phyloP scores from a whole-genome alignment of 257 asterid genomes.

The Handroanthus guayacan region DNA sequence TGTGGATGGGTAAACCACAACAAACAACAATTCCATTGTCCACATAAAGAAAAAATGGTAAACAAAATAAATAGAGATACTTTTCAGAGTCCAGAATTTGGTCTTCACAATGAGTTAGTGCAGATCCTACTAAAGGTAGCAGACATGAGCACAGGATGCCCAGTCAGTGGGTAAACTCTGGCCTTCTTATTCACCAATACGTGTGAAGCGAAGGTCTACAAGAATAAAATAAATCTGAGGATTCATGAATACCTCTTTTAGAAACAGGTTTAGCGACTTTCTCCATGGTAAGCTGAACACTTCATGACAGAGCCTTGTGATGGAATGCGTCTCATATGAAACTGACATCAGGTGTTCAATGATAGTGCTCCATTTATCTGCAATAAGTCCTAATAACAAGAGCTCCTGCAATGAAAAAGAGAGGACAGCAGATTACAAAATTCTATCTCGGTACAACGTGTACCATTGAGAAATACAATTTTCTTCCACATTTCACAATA shows the following conservation, averaged over 20 bases:
- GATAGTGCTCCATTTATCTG: slow-evolving; percentile 63
- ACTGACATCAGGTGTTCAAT: slow-evolving; percentile 62
- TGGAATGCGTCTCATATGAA: slow-evolving; percentile 50
- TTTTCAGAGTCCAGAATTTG: too few species aligned
- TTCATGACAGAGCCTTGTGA: slow-evolving; percentile 57
- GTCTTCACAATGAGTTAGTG: too few species aligned
- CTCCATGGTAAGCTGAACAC: slow-evolving; percentile 51
- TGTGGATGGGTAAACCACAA: too few species aligned
- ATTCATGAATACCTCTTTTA: slow-evolving; percentile 47
- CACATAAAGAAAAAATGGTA: too few species aligned
- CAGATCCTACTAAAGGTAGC: too few species aligned
- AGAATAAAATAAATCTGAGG: slow-evolving; percentile 52
- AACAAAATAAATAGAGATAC: too few species aligned
- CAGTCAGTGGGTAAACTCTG: slow-evolving; percentile 5
- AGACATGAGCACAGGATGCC: slow-evolving; percentile 20
- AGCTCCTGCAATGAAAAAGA: slow-evolving; percentile 62
- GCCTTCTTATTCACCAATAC: slow-evolving; percentile 6
- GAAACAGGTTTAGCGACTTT: slow-evolving; percentile 40
- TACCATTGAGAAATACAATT: too few species aligned
- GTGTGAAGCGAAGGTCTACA: slow-evolving; percentile 23
- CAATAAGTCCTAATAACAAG: slow-evolving; percentile 65
- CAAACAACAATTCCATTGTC: too few species aligned
- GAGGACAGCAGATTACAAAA: not conserved
- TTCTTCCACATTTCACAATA: not conserved
- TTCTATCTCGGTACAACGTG: too few species aligned